Percentiles rank a stretch among this genome's conserved stretches.
These are phyloP conservation scores for Mycena kentingensis DNA, from an alignment of 768 basidiomycete species.

Conservation along the genomic window DNA sequence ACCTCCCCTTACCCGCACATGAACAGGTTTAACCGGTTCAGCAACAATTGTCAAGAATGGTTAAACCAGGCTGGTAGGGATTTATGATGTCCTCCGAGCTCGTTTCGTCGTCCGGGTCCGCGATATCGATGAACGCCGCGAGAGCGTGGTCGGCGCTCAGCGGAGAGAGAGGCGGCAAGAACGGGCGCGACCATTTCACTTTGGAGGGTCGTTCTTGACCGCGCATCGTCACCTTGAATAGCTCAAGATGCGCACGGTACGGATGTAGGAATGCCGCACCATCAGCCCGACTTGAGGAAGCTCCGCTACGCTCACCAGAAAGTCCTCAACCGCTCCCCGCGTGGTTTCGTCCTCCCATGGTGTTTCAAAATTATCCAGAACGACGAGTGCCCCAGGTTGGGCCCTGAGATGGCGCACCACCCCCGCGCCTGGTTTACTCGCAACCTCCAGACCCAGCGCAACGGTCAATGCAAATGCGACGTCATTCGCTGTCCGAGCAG, in stretches of 20 bases:
- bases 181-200: neutral
- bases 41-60: too few species aligned
- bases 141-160: neutral
- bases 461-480: too few species aligned
- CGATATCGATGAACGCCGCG: neutral
- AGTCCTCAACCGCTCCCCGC: neutral
- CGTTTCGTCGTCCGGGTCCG: neutral
- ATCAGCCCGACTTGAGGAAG: neutral
- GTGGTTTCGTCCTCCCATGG: neutral
- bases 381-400: neutral
- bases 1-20: too few species aligned
- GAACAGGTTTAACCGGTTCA: too few species aligned
- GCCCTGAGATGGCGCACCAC: neutral
- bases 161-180: neutral
- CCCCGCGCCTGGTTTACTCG: neutral
- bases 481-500: neutral
- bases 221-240: neutral
- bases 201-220: neutral
- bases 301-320: neutral
- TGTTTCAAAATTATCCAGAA: neutral
- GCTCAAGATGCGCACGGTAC: neutral
- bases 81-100: too few species aligned
- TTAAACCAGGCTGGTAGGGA: too few species aligned
- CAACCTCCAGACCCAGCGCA: too few species aligned
- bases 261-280: neutral